phyloP scores from a whole-genome alignment of 1,284 basidiomycete species.

The Golubevia pallescens region DNA sequence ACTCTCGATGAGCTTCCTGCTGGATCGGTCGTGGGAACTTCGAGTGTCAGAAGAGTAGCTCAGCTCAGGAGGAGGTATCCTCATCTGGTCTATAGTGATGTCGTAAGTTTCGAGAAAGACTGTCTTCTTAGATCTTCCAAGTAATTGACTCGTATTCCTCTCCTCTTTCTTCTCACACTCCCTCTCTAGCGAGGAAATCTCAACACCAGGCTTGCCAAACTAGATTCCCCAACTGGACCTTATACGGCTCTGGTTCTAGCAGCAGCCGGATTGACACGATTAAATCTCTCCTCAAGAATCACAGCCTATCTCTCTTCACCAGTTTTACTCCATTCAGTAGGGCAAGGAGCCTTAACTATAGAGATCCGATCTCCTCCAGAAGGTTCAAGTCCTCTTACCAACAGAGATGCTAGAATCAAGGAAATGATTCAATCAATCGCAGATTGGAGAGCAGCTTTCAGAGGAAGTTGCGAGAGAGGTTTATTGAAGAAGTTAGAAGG shows the following conservation, averaged over 20 bases:
- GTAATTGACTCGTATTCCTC: slow-evolving; percentile 1
- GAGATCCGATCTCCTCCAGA: slow-evolving; percentile 75
- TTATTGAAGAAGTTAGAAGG: slow-evolving; percentile 88
- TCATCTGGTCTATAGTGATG: slow-evolving; percentile 81
- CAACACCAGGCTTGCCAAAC: slow-evolving; percentile 82
- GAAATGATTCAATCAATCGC: slow-evolving; percentile 46
- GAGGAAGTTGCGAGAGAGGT: slow-evolving; percentile 73
- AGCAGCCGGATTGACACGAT: slow-evolving; percentile 86
- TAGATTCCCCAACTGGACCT: slow-evolving; percentile 82
- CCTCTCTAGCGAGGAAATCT: slow-evolving; percentile 61
- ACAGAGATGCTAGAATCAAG: slow-evolving; percentile 49
- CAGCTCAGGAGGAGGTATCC: slow-evolving; percentile 84
- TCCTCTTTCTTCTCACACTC: background rate
- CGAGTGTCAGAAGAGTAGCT: slow-evolving; percentile 88
- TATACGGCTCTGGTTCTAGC: slow-evolving; percentile 92
- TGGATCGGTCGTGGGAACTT: slow-evolving; percentile 90
- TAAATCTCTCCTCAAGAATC: slow-evolving; percentile 76
- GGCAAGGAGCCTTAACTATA: slow-evolving; percentile 88
- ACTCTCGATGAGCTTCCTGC: slow-evolving; percentile 82
- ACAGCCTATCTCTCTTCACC: slow-evolving; percentile 77
- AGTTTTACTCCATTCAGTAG: slow-evolving; percentile 84
- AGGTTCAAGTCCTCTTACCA: slow-evolving; percentile 27
- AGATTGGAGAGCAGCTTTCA: slow-evolving; percentile 54
- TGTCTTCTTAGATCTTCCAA: background rate
- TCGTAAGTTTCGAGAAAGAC: slow-evolving; percentile 71